A percentile compares a stretch with the other conserved stretches of the same genome.
Evolutionary conservation across 371 early-diverging fungal species (phyloP).

Genomic region (Smittium mucronatum): DNA sequence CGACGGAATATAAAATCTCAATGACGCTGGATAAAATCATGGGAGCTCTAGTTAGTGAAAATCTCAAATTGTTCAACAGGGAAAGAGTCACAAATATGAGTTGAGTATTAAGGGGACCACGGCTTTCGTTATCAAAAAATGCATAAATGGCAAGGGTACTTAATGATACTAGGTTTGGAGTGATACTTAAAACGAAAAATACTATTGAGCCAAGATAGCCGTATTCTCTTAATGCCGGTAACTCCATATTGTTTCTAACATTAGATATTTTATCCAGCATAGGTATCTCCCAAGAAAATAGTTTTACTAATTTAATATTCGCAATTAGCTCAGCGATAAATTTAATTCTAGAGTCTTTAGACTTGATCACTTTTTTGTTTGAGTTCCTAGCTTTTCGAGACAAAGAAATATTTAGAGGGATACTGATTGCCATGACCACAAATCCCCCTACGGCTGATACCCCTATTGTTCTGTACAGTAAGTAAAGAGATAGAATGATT

Average conservation of each 20-base stretch:
- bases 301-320: neutral
- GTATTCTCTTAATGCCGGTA: neutral
- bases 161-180: neutral
- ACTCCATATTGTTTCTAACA: neutral
- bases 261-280: neutral
- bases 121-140: neutral
- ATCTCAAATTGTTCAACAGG: neutral
- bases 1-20: neutral
- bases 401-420: neutral
- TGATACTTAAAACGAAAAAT: neutral
- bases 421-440: neutral
- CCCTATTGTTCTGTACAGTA: neutral
- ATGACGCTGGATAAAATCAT: neutral
- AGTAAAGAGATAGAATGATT: neutral
- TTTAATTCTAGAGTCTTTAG: neutral
- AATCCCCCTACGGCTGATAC: neutral
- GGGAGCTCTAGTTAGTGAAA: neutral
- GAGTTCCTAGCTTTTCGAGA: neutral
- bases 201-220: neutral
- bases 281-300: conserved; percentile 3
- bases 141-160: neutral
- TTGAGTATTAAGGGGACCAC: neutral
- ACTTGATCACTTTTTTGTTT: neutral
- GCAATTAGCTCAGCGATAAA: neutral
- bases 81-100: neutral